These are phyloP conservation scores for Oxytropis ochrocephala DNA, from an alignment of 306 rosid genomes.

Conservation along the genomic window DNA sequence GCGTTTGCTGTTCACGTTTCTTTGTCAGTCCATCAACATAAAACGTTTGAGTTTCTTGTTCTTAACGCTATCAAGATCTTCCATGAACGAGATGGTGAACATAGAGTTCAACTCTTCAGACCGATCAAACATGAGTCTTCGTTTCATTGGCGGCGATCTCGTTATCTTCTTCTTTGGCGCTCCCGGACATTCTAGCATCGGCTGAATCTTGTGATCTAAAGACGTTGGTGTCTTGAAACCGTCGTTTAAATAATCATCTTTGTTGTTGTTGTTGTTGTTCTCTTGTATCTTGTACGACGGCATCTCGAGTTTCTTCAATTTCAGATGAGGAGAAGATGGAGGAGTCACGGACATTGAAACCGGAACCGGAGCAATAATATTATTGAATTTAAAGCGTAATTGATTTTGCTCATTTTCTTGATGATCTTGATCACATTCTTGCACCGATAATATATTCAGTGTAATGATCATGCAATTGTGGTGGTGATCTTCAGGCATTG, in stretches of 20 bases:
- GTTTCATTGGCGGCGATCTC: constrained; percentile 7
- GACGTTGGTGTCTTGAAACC: constrained; percentile 68
- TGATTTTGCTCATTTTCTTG: not conserved
- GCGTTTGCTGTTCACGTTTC: too few relatives aligned
- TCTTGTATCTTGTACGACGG: not conserved
- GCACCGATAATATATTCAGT: not conserved
- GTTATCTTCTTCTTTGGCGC: constrained; percentile 53
- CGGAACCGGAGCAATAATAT: not conserved
- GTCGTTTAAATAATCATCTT: not conserved
- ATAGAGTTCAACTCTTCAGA: constrained; percentile 27
- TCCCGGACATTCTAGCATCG: constrained; percentile 41
- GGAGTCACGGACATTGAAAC: not conserved
- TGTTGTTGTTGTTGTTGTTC: not conserved
- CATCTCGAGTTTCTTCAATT: constrained; percentile 22
- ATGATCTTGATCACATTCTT: not conserved
- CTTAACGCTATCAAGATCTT: constrained; percentile 33
- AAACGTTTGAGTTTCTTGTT: not conserved
- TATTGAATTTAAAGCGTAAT: not conserved
- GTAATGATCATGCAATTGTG: not conserved
- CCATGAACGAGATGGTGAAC: constrained; percentile 10
- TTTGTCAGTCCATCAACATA: too few relatives aligned
- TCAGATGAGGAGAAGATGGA: not conserved
- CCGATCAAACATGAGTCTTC: constrained; percentile 22
- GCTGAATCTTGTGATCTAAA: constrained; percentile 40
- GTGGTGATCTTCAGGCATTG: not conserved